Percentiles rank a stretch among this genome's conserved stretches.
These are phyloP conservation scores for Metarhizium sp. DNA, from an alignment of 2,329 filamentous ascomycete genomes.

Conservation along the genomic window DNA sequence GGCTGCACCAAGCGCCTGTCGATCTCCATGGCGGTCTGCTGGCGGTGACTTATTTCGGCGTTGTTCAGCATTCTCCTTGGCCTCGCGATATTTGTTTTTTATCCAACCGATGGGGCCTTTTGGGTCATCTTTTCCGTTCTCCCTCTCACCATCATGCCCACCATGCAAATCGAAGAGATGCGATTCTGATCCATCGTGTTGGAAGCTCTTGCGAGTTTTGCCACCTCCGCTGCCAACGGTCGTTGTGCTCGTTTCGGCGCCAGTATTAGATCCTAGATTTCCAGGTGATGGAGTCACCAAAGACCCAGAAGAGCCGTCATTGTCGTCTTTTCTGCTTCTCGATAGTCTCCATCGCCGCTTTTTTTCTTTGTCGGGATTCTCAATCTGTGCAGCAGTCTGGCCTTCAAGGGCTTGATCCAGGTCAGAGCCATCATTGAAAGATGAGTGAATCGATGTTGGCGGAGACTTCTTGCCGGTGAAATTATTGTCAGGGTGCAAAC, in stretches of 20 bases:
- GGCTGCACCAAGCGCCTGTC: conserved; percentile 16
- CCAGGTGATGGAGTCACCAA: conserved; percentile 33
- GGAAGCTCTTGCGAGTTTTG: conserved; percentile 38
- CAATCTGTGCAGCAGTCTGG: conserved; percentile 21
- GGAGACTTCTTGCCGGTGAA: conserved; percentile 64
- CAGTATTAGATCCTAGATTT: conserved; percentile 50
- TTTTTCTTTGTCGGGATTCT: conserved; percentile 54
- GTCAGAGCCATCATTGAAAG: conserved; percentile 74
- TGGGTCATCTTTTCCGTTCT: conserved; percentile 34
- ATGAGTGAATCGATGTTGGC: conserved; percentile 67
- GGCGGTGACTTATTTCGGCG: conserved; percentile 49
- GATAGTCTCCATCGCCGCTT: conserved; percentile 67
- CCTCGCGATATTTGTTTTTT: conserved; percentile 50
- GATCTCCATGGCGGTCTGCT: conserved; percentile 19
- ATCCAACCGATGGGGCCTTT: conserved; percentile 49
- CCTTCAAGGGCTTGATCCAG: conserved; percentile 61
- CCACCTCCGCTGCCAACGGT: conserved; percentile 56
- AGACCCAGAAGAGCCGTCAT: conserved; percentile 31
- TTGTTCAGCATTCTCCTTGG: conserved; percentile 46
- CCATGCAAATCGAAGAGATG: conserved; percentile 29
- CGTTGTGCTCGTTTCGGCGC: conserved; percentile 56
- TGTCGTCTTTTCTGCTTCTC: conserved; percentile 49
- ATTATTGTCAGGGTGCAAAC: conserved; percentile 33
- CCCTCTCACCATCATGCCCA: conserved; percentile 26
- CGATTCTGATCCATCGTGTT: conserved; percentile 39